These are phyloP conservation scores for Clonostachys byssicola DNA, from an alignment of 2,329 filamentous ascomycete genomes.

Conservation along the genomic window DNA sequence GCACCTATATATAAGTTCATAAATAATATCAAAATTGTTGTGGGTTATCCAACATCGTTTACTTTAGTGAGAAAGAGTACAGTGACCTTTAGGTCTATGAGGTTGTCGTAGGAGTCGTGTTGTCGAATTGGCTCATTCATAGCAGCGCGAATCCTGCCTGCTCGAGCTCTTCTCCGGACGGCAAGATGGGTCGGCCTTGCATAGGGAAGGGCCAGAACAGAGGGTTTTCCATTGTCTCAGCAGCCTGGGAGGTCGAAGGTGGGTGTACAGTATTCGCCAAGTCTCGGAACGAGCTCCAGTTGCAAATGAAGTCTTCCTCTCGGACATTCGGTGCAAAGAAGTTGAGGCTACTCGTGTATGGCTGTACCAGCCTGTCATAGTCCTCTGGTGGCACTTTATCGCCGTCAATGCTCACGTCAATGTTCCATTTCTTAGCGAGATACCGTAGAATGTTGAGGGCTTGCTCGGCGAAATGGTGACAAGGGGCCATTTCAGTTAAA, in stretches of 20 bases:
- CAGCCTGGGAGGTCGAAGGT: conserved; percentile 8
- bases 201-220: conserved; percentile 59
- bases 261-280: background rate
- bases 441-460: conserved; percentile 56
- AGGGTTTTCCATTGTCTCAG: conserved; percentile 42
- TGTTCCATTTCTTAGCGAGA: conserved; percentile 54
- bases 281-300: conserved; percentile 29
- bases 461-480: conserved; percentile 57
- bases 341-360: conserved; percentile 48
- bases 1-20: too few relatives aligned
- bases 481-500: conserved; percentile 56
- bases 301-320: conserved; percentile 41
- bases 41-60: too few relatives aligned
- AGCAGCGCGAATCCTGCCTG: conserved; percentile 47
- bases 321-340: conserved; percentile 49
- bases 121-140: conserved; percentile 6
- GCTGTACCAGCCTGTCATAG: conserved; percentile 35
- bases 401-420: conserved; percentile 40
- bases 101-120: background rate
- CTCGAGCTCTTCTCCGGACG: conserved; percentile 38
- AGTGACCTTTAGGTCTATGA: too few relatives aligned
- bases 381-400: conserved; percentile 23
- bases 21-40: too few relatives aligned
- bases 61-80: too few relatives aligned
- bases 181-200: conserved; percentile 52